Percentiles rank a stretch among this genome's conserved stretches.
phyloP scores from a whole-genome alignment of 75 land plant genomes.

The Adiantum capillusveneris region DNA sequence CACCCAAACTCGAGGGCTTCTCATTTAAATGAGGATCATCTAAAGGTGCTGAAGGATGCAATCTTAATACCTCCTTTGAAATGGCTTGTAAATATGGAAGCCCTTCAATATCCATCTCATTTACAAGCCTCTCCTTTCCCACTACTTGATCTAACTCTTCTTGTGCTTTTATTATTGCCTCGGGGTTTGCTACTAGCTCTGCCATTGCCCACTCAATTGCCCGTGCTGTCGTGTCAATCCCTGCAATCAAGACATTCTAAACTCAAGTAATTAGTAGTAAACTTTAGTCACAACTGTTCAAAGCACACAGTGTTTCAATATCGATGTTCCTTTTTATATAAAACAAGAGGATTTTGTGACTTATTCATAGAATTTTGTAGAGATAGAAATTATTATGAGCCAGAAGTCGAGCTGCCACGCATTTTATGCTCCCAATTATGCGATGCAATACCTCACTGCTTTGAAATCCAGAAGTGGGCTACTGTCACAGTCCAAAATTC shows the following conservation, averaged over 20 bases:
- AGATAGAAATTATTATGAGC: no score
- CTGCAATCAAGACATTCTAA: constrained; percentile 10
- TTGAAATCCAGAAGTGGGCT: no score
- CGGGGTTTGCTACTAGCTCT: constrained; percentile 1
- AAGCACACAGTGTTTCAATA: no score
- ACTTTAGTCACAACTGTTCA: no score
- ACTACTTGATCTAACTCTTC: constrained; percentile 7
- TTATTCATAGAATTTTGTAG: no score
- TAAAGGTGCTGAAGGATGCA: constrained; percentile 10
- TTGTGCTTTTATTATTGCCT: not conserved
- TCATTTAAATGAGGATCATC: constrained; percentile 13
- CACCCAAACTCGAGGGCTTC: constrained; percentile 3
- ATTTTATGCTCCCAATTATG: no score
- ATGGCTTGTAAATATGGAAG: constrained; percentile 1
- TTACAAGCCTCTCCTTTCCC: not conserved
- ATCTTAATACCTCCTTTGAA: constrained; percentile 5
- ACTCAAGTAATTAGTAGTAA: no score
- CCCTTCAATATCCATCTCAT: not conserved
- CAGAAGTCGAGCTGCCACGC: no score
- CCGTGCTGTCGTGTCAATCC: constrained; percentile 5
- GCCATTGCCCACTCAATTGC: constrained; percentile 16
- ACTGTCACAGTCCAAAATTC: no score
- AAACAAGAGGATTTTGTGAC: no score
- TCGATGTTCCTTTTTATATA: no score
- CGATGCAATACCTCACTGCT: no score